Conservation (phyloP, 108 stramenopile species). For the Asterionellopsis glacialis region DNA sequence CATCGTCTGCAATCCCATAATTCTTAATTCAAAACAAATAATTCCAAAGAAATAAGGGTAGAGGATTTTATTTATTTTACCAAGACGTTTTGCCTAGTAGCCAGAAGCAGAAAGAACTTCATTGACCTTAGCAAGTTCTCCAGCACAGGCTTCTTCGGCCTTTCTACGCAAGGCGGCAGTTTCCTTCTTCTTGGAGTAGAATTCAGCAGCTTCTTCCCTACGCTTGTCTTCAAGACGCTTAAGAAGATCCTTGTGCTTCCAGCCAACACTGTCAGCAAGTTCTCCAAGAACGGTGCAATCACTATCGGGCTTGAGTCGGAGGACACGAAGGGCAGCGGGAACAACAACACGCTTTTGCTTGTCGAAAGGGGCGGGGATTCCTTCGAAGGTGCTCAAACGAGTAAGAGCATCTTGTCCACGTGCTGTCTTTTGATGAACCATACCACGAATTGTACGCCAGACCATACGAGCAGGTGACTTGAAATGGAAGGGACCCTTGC, state of each 20-base stretch:
- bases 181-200: conserved; percentile 94
- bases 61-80: conserved; percentile 12
- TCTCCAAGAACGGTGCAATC: conserved; percentile 92
- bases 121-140: conserved; percentile 81
- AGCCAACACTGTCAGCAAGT: conserved; percentile 92
- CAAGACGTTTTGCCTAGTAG: conserved; percentile 53
- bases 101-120: conserved; percentile 80
- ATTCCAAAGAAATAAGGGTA: not conserved
- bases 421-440: conserved; percentile 97
- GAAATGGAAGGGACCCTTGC: conserved; percentile 95
- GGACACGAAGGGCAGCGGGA: conserved; percentile 93
- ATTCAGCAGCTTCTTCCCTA: conserved; percentile 89
- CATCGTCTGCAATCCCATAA: not conserved
- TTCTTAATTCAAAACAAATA: not conserved
- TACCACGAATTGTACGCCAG: conserved; percentile 98
- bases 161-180: conserved; percentile 58
- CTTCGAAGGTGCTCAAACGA: conserved; percentile 97
- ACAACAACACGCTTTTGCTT: conserved; percentile 98
- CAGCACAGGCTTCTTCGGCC: conserved; percentile 71
- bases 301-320: conserved; percentile 89
- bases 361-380: conserved; percentile 97
- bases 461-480: conserved; percentile 95
- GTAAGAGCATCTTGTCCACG: conserved; percentile 92
- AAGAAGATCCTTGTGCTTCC: conserved; percentile 97
- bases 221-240: conserved; percentile 90